phyloP scores from a whole-genome alignment of 2,329 filamentous ascomycete genomes.

The Neodidymelliopsis sp. region DNA sequence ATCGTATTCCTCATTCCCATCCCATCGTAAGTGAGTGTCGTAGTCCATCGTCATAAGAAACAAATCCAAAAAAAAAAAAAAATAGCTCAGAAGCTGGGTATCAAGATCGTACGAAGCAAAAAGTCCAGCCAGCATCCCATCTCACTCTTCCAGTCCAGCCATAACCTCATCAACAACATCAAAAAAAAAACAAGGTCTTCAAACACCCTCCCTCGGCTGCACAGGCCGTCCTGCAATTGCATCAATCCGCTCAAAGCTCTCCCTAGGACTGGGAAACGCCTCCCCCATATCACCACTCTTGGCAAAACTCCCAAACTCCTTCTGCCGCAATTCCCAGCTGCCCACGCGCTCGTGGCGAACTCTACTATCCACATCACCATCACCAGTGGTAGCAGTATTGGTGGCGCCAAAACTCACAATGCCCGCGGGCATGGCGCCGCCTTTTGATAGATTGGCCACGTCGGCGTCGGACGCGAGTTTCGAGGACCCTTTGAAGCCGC shows the following conservation, averaged over 20 bases:
- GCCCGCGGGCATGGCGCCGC: constrained; percentile 47
- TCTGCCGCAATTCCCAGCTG: constrained; percentile 63
- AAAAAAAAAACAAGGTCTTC: constrained; percentile 16
- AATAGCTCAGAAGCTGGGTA: constrained; percentile 30
- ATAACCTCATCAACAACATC: not conserved
- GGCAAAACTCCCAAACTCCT: constrained; percentile 32
- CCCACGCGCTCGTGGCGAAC: constrained; percentile 59
- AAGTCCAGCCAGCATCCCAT: constrained; percentile 5
- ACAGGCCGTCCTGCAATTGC: constrained; percentile 53
- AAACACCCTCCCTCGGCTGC: constrained; percentile 58
- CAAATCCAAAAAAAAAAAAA: too few species aligned
- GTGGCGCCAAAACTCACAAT: constrained; percentile 32
- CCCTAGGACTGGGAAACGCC: constrained; percentile 39
- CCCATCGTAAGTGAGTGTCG: constrained; percentile 3
- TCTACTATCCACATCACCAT: constrained; percentile 26
- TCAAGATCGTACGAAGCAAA: constrained; percentile 38
- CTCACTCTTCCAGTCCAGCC: not conserved
- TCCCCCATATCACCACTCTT: constrained; percentile 26
- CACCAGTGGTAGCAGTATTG: constrained; percentile 3
- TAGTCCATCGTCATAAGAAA: too few species aligned
- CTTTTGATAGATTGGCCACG: constrained; percentile 54
- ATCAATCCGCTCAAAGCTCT: constrained; percentile 57
- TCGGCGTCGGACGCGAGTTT: constrained; percentile 65
- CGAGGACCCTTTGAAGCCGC: constrained; percentile 63
- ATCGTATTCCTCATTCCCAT: too few species aligned